phyloP scores from a whole-genome alignment of 352 stramenopile genomes.

The Globisporangium sylvaticum region DNA sequence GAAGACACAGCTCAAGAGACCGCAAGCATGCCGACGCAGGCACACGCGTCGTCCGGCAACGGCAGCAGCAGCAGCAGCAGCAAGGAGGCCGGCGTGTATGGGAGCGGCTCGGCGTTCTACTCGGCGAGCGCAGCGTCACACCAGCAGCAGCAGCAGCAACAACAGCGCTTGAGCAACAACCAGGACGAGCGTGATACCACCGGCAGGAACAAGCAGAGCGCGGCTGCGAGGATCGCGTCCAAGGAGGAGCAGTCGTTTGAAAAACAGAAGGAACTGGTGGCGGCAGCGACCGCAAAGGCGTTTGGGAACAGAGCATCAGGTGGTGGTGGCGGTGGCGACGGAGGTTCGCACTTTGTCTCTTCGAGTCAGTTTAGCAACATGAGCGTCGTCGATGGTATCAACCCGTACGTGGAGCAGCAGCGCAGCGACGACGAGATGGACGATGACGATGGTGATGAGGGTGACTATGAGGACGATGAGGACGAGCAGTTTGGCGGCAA shows the following conservation, averaged over 20 bases:
- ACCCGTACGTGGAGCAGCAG: slow-evolving; percentile 48
- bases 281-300: slow-evolving; percentile 10
- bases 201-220: not conserved
- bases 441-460: slow-evolving; percentile 29
- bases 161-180: slow-evolving; percentile 2
- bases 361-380: not conserved
- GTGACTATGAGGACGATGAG: slow-evolving; percentile 14
- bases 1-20: slow-evolving; percentile 1
- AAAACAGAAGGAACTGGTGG: slow-evolving; percentile 14
- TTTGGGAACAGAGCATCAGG: slow-evolving; percentile 10
- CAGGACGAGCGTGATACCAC: slow-evolving; percentile 9
- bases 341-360: slow-evolving; percentile 15
- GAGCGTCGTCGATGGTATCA: slow-evolving; percentile 30
- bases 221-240: slow-evolving; percentile 1
- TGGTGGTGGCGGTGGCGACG: slow-evolving; percentile 9
- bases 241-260: slow-evolving; percentile 12
- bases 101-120: not conserved
- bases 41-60: not conserved
- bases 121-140: not conserved
- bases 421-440: slow-evolving; percentile 20
- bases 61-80: not conserved
- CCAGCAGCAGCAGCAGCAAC: not conserved
- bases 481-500: slow-evolving; percentile 16
- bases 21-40: slow-evolving; percentile 9
- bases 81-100: not conserved